Evolutionary conservation across 2,329 filamentous ascomycete species (phyloP).

Genomic region (Dryadomyces sulphureus): DNA sequence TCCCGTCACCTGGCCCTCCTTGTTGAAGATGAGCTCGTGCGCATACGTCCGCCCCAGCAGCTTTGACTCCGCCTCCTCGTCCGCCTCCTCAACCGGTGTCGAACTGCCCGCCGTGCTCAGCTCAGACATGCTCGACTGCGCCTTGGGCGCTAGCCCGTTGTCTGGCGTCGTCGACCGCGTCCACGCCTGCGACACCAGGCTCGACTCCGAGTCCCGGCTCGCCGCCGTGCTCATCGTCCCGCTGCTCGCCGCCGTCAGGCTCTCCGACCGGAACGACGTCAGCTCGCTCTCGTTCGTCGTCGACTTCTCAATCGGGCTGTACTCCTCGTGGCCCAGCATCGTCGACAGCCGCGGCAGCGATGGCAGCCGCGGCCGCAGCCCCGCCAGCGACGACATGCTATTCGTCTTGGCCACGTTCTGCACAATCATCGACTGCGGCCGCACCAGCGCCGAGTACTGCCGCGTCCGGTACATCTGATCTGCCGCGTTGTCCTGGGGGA

Average conservation of each 20-base stretch:
- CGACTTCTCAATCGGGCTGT: slow-evolving; percentile 29
- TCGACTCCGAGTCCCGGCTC: slow-evolving; percentile 69
- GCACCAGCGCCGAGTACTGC: slow-evolving; percentile 22
- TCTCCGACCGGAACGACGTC: slow-evolving; percentile 45
- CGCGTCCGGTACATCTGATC: slow-evolving; percentile 9
- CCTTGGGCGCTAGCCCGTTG: slow-evolving; percentile 34
- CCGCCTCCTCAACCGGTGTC: slow-evolving; percentile 49
- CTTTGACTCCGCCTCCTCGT: slow-evolving; percentile 64
- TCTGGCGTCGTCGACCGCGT: slow-evolving; percentile 85
- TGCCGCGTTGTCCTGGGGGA: slow-evolving; percentile 30
- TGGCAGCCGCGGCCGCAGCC: slow-evolving; percentile 33
- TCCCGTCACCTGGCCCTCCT: slow-evolving; percentile 87
- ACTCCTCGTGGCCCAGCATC: slow-evolving; percentile 30
- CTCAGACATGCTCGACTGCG: slow-evolving; percentile 50
- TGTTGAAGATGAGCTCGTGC: slow-evolving; percentile 84
- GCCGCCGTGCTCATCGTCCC: slow-evolving; percentile 67
- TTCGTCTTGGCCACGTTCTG: slow-evolving; percentile 24
- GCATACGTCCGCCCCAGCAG: slow-evolving; percentile 86
- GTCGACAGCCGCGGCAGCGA: slow-evolving; percentile 44
- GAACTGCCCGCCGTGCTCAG: slow-evolving; percentile 52
- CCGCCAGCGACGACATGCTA: slow-evolving; percentile 29
- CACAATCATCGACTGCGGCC: slow-evolving; percentile 25
- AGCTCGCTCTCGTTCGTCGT: slow-evolving; percentile 33
- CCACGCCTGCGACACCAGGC: slow-evolving; percentile 65
- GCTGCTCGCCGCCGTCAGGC: slow-evolving; percentile 58